phyloP scores from a whole-genome alignment of 495 filamentous ascomycete genomes.

The Schizothecium vesticola region DNA sequence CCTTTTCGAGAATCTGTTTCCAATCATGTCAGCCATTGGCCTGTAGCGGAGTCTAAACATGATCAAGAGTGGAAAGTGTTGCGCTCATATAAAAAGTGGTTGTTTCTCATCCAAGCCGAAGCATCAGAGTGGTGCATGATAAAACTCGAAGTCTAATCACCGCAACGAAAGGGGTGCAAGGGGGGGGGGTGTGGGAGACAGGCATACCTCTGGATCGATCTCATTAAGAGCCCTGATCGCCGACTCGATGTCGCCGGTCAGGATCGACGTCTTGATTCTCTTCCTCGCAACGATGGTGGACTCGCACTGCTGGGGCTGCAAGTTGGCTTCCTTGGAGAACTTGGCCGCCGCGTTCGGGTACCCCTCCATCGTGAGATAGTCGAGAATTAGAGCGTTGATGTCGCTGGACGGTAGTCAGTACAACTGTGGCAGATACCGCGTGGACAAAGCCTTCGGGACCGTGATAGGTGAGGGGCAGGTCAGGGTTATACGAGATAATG shows the following conservation, averaged over 20 bases:
- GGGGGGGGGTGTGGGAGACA: background rate
- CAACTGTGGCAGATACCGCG: background rate
- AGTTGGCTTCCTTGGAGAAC: conserved; percentile 90
- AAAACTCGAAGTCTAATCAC: conserved; percentile 90
- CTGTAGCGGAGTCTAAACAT: background rate
- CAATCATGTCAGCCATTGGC: conserved; percentile 15
- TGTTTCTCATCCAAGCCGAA: conserved; percentile 87
- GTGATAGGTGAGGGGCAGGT: conserved; percentile 40
- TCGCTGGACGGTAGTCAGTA: conserved; percentile 54
- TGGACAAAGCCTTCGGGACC: conserved; percentile 39
- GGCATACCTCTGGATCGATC: conserved; percentile 78
- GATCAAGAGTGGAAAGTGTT: conserved; percentile 27
- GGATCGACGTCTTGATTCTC: conserved; percentile 73
- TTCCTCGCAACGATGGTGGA: conserved; percentile 71
- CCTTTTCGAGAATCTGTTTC: conserved; percentile 74
- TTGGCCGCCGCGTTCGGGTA: conserved; percentile 90
- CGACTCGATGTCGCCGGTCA: conserved; percentile 73
- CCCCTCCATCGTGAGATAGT: conserved; percentile 93
- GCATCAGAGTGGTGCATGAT: conserved; percentile 99
- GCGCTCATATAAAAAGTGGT: conserved; percentile 93
- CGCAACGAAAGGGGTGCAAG: conserved; percentile 39
- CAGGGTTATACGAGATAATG: conserved; percentile 35
- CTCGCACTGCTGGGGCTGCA: conserved; percentile 63
- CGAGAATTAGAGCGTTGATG: conserved; percentile 92
- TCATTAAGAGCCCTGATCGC: conserved; percentile 88